A percentile compares a stretch with the other conserved stretches of the same genome.
These are phyloP conservation scores for Puccinia coronata DNA, from an alignment of 1,284 basidiomycete species.

Conservation along the genomic window DNA sequence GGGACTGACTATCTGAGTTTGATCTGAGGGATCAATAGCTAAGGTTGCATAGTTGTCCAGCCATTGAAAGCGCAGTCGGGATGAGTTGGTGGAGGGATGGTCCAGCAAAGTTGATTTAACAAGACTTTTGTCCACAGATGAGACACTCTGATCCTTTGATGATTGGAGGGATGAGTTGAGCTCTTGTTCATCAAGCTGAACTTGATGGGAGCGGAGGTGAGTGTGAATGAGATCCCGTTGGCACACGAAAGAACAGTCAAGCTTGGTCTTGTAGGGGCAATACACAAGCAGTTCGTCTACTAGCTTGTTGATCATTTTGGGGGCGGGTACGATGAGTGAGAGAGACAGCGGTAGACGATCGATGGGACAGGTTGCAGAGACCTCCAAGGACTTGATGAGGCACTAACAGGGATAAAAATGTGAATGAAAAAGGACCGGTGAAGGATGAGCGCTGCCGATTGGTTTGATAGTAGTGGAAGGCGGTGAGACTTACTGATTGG, in stretches of 20 bases:
- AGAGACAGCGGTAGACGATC: slow-evolving; percentile 49
- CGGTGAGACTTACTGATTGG: slow-evolving; percentile 7
- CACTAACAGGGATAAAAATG: slow-evolving; percentile 6
- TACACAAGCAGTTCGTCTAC: slow-evolving; percentile 51
- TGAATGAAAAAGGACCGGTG: not conserved
- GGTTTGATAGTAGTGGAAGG: not conserved
- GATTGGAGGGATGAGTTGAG: not conserved
- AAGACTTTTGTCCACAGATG: not conserved
- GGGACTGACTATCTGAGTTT: not conserved
- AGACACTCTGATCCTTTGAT: too few relatives aligned
- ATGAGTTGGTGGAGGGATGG: not conserved
- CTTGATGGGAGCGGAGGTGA: slow-evolving; percentile 4
- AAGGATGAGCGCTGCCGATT: too few relatives aligned
- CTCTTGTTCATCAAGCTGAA: not conserved
- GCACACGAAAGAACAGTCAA: slow-evolving; percentile 29
- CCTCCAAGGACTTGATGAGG: slow-evolving; percentile 50
- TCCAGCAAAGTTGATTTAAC: not conserved
- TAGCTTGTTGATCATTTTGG: slow-evolving; percentile 51
- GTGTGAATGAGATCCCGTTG: slow-evolving; percentile 18
- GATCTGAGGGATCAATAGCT: too few relatives aligned
- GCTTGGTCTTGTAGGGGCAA: slow-evolving; percentile 41
- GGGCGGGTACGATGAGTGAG: slow-evolving; percentile 32
- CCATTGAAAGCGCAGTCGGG: not conserved
- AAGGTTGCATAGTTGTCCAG: not conserved
- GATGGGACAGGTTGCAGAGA: slow-evolving; percentile 51